Percentiles rank a stretch among this genome's conserved stretches.
These are phyloP conservation scores for Colletotrichum noveboracense DNA, from an alignment of 2,329 filamentous ascomycete genomes.

Conservation along the genomic window DNA sequence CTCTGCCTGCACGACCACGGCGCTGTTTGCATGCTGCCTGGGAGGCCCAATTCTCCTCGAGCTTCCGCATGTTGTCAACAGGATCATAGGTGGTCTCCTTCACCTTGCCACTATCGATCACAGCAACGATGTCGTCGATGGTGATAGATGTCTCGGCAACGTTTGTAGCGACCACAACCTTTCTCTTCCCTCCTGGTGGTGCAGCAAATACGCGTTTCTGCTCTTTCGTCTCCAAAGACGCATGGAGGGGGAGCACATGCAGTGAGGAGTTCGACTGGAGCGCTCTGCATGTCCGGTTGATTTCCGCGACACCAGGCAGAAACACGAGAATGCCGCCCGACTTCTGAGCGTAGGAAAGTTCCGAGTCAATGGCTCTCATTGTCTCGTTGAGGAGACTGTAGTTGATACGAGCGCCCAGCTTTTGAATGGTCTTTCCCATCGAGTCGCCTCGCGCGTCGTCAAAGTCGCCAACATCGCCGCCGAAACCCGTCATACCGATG, in stretches of 20 bases:
- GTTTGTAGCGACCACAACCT: slow-evolving; percentile 94
- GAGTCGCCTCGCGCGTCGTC: slow-evolving; percentile 50
- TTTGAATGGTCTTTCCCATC: slow-evolving; percentile 74
- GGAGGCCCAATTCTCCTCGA: slow-evolving; percentile 96
- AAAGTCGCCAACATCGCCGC: slow-evolving; percentile 51
- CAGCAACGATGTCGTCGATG: slow-evolving; percentile 94
- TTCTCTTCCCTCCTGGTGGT: slow-evolving; percentile 80
- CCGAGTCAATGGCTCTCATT: slow-evolving; percentile 79
- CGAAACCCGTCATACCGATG: slow-evolving; percentile 78
- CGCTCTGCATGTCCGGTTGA: slow-evolving; percentile 77
- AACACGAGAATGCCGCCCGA: slow-evolving; percentile 95
- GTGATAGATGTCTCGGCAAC: slow-evolving; percentile 98
- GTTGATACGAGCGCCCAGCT: slow-evolving; percentile 84
- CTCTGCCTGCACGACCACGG: slow-evolving; percentile 90
- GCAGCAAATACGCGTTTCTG: slow-evolving; percentile 85
- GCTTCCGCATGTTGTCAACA: slow-evolving; percentile 89
- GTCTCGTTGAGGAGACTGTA: slow-evolving; percentile 85
- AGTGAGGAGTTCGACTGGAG: slow-evolving; percentile 67
- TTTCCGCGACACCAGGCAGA: slow-evolving; percentile 89
- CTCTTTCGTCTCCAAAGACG: slow-evolving; percentile 86
- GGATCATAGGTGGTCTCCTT: slow-evolving; percentile 97
- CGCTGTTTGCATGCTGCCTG: slow-evolving; percentile 93
- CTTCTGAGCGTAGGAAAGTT: slow-evolving; percentile 67
- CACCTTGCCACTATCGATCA: slow-evolving; percentile 93
- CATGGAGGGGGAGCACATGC: slow-evolving; percentile 87